Percentiles rank a stretch among this genome's conserved stretches.
phyloP scores from a whole-genome alignment of 768 basidiomycete genomes.

The Suillus spraguei region DNA sequence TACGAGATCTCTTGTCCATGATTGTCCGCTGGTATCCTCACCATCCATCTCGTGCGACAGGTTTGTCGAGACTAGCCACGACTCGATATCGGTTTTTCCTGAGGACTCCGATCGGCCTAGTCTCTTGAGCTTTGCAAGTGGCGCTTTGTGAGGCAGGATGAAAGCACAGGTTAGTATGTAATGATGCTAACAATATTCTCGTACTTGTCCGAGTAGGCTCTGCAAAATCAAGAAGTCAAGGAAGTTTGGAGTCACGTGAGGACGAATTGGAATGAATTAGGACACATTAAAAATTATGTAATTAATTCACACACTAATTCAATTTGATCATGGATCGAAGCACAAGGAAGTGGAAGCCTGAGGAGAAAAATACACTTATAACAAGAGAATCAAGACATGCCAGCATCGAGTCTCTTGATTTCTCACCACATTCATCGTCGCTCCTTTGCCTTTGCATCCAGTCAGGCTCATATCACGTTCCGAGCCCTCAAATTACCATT shows the following conservation, averaged over 20 bases:
- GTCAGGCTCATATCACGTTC: not conserved
- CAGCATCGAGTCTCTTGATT: slow-evolving; percentile 10
- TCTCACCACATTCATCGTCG: slow-evolving; percentile 15
- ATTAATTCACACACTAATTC: slow-evolving; percentile 17
- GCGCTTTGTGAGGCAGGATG: slow-evolving; percentile 39
- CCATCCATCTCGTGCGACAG: slow-evolving; percentile 33
- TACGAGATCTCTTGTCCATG: slow-evolving; percentile 58
- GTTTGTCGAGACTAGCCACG: slow-evolving; percentile 62
- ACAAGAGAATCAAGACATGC: slow-evolving; percentile 11
- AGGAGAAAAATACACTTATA: slow-evolving; percentile 14
- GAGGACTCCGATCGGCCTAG: slow-evolving; percentile 36
- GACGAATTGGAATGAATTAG: not conserved
- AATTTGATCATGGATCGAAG: slow-evolving; percentile 13
- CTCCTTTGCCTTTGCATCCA: slow-evolving; percentile 4
- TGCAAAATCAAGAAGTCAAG: not conserved
- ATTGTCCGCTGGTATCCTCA: slow-evolving; percentile 20
- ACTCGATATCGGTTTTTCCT: slow-evolving; percentile 57
- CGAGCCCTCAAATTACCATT: not conserved
- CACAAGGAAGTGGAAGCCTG: slow-evolving; percentile 2
- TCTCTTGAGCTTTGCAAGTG: slow-evolving; percentile 53
- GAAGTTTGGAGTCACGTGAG: slow-evolving; percentile 8
- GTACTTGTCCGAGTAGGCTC: too few species aligned
- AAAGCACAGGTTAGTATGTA: slow-evolving; percentile 5
- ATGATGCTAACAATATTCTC: not conserved
- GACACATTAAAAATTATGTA: not conserved